Percentiles rank a stretch among this genome's conserved stretches.
phyloP scores from a whole-genome alignment of 192 early-diverging fungal species.

The Nowakowskiella sp. region DNA sequence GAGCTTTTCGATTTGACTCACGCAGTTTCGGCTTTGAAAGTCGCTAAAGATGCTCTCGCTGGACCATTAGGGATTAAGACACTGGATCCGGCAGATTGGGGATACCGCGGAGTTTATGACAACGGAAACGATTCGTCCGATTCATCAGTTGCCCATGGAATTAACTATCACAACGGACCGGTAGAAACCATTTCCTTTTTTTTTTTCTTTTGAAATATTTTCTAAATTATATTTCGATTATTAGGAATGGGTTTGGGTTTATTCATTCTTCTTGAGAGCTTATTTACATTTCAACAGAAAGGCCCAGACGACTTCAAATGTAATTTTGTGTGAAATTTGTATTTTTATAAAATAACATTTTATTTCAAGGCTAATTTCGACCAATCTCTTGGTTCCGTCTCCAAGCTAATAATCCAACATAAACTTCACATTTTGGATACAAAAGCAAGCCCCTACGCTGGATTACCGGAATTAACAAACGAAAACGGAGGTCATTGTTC shows the following conservation, averaged over 20 bases:
- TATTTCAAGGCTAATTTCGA: no score
- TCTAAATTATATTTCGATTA: slow-evolving; percentile 4
- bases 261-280: slow-evolving; percentile 83
- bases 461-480: slow-evolving; percentile 96
- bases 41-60: slow-evolving; percentile 58
- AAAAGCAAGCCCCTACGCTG: slow-evolving; percentile 61
- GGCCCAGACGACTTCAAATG: slow-evolving; percentile 11
- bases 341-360: slow-evolving; percentile 10
- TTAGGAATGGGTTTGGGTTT: slow-evolving; percentile 91
- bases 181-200: slow-evolving; percentile 21
- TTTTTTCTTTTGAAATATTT: neutral
- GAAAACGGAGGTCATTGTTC: slow-evolving; percentile 67
- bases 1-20: slow-evolving; percentile 81
- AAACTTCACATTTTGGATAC: slow-evolving; percentile 63
- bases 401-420: no score
- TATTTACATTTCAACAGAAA: slow-evolving; percentile 60
- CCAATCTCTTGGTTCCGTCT: no score
- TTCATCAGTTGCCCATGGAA: slow-evolving; percentile 81
- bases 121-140: slow-evolving; percentile 86
- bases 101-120: slow-evolving; percentile 90
- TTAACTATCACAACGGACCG: slow-evolving; percentile 97
- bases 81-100: slow-evolving; percentile 85
- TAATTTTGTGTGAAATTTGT: neutral
- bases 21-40: slow-evolving; percentile 58
- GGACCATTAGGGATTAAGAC: slow-evolving; percentile 94